Percentiles rank a stretch among this genome's conserved stretches.
phyloP scores from a whole-genome alignment of 176 grass and related monocot genomes.

The Phyllostachys edulis region DNA sequence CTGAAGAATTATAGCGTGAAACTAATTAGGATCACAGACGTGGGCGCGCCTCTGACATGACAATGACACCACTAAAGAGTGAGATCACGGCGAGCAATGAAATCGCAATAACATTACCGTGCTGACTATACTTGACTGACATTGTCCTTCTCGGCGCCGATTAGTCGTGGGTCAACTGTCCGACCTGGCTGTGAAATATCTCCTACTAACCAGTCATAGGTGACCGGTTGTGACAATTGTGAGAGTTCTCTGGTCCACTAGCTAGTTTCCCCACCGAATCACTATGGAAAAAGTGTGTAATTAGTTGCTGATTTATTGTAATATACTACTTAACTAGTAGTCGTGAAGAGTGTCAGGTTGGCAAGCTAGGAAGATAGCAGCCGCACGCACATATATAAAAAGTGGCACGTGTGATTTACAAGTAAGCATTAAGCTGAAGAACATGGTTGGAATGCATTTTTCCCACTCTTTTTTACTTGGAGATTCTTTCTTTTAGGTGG shows the following conservation, averaged over 20 bases:
- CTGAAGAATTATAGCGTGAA: not conserved
- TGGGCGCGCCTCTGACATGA: not conserved
- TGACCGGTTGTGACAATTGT: not conserved
- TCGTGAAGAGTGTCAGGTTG: not conserved
- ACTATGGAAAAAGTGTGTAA: constrained; percentile 3
- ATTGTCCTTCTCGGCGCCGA: constrained; percentile 10
- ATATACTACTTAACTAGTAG: not conserved
- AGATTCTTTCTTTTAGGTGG: no score
- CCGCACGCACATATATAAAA: not conserved
- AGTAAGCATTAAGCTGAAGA: not conserved
- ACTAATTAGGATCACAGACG: not conserved
- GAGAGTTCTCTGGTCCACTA: not conserved
- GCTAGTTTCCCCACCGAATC: not conserved
- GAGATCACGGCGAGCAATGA: constrained; percentile 16
- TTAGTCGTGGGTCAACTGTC: constrained; percentile 25
- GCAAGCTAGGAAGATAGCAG: not conserved
- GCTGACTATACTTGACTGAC: constrained; percentile 38
- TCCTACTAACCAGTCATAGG: not conserved
- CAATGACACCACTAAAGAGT: constrained; percentile 22
- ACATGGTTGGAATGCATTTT: not conserved
- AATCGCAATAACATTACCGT: constrained; percentile 22
- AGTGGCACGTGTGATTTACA: not conserved
- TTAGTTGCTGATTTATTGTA: not conserved
- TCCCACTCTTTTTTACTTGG: no score
- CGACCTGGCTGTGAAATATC: constrained; percentile 34